Percentiles rank a stretch among this genome's conserved stretches.
These are phyloP conservation scores for Yamadazyma sp. DNA, from an alignment of 805 yeast genomes.

Conservation along the genomic window DNA sequence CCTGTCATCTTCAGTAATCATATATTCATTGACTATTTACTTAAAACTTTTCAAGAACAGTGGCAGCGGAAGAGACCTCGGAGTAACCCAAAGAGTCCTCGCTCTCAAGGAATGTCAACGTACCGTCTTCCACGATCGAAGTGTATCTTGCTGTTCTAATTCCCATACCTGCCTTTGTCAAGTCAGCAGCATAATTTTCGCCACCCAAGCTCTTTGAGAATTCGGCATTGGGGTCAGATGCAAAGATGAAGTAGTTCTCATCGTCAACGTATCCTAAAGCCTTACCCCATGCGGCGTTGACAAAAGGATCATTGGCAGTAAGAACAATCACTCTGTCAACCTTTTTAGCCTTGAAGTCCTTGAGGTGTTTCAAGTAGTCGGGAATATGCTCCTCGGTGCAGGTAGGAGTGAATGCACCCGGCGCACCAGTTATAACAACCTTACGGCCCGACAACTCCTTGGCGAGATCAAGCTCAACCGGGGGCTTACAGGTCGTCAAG, in stretches of 20 bases:
- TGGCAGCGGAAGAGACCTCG: conserved; percentile 25
- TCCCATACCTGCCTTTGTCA: conserved; percentile 42
- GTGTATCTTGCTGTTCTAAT: conserved; percentile 60
- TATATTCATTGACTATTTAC: neutral
- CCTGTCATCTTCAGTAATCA: too few relatives aligned
- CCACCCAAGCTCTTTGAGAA: conserved; percentile 57
- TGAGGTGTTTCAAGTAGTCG: conserved; percentile 36
- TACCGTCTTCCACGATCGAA: conserved; percentile 55
- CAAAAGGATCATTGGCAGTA: conserved; percentile 46
- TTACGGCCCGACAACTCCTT: conserved; percentile 45
- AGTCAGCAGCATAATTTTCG: conserved; percentile 47
- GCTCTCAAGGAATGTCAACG: conserved; percentile 32
- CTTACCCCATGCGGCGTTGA: conserved; percentile 45
- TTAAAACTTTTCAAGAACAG: conserved; percentile 24
- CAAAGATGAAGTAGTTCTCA: conserved; percentile 37
- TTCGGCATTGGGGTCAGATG: conserved; percentile 37
- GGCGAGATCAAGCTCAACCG: conserved; percentile 35
- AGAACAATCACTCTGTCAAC: conserved; percentile 33
- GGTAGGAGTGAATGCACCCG: conserved; percentile 80
- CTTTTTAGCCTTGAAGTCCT: conserved; percentile 44
- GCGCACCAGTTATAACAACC: conserved; percentile 71
- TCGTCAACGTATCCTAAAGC: conserved; percentile 42
- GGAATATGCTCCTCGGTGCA: conserved; percentile 47
- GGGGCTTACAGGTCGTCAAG: conserved; percentile 41
- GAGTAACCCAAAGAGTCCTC: conserved; percentile 28